Evolutionary conservation across 139 green algal genomes (phyloP).

Genomic region (Yamagishiella unicocca): DNA sequence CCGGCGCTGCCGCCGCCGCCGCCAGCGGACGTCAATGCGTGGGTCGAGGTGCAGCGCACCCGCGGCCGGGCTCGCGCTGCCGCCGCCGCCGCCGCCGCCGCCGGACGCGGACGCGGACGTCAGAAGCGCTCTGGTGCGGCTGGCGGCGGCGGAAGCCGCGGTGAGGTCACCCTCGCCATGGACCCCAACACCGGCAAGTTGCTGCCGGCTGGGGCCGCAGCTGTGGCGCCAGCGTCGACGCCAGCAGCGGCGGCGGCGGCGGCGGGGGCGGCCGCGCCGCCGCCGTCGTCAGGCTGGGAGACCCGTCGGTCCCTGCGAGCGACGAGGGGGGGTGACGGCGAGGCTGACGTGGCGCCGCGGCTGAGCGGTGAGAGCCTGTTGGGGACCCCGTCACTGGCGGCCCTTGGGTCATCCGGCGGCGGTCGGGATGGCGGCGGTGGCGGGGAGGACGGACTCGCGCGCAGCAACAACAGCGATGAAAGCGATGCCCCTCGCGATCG

Average conservation of each 20-base stretch:
- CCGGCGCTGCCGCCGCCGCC: conserved; percentile 41
- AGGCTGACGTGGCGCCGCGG: background rate
- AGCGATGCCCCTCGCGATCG: background rate
- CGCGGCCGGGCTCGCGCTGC: background rate
- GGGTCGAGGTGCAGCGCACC: background rate
- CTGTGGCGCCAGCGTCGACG: too few relatives aligned
- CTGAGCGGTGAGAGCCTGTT: conserved; percentile 10
- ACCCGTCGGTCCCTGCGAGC: background rate
- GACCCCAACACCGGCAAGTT: conserved; percentile 88
- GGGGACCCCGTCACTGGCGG: conserved; percentile 14
- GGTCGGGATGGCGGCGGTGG: background rate
- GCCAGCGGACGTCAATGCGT: conserved; percentile 29
- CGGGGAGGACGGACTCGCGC: background rate
- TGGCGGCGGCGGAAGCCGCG: conserved; percentile 9
- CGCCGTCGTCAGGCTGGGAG: background rate
- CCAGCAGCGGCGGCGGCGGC: too few relatives aligned
- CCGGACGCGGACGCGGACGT: background rate
- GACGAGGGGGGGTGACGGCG: too few relatives aligned
- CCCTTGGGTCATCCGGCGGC: background rate
- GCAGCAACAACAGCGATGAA: background rate
- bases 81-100: background rate
- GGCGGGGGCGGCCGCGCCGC: conserved; percentile 5
- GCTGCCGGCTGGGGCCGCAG: conserved; percentile 44
- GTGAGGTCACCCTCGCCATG: conserved; percentile 57
- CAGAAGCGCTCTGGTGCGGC: background rate